phyloP scores from a whole-genome alignment of 371 early-diverging fungal genomes.

The Cokeromyces recurvatus region DNA sequence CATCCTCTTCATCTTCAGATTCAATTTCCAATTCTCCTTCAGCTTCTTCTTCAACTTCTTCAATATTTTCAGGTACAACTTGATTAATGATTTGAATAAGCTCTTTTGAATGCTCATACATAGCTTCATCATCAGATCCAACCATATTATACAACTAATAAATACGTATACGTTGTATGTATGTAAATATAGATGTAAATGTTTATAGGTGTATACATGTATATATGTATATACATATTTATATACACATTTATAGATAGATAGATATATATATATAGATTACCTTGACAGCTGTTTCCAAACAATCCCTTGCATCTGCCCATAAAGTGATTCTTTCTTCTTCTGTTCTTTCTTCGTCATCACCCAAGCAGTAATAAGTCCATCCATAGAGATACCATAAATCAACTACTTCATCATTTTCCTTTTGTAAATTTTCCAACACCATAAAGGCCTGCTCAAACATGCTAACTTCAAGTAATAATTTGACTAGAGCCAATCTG shows the following conservation, averaged over 20 bases:
- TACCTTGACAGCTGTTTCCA: slow-evolving; percentile 71
- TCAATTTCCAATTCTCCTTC: slow-evolving; percentile 32
- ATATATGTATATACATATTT: too few relatives aligned
- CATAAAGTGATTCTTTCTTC: slow-evolving; percentile 51
- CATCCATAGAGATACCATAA: slow-evolving; percentile 93
- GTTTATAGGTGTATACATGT: too few relatives aligned
- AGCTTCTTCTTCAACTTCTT: slow-evolving; percentile 34
- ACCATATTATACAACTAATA: slow-evolving; percentile 50
- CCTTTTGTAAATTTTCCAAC: slow-evolving; percentile 74
- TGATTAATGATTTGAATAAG: slow-evolving; percentile 52
- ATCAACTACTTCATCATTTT: slow-evolving; percentile 90
- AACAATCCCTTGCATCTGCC: slow-evolving; percentile 75
- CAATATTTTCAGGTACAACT: slow-evolving; percentile 42
- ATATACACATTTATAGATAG: too few relatives aligned
- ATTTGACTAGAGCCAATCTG: slow-evolving; percentile 70
- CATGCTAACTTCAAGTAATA: slow-evolving; percentile 78
- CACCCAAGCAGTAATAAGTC: slow-evolving; percentile 82
- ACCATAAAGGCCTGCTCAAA: slow-evolving; percentile 77
- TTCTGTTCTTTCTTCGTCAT: slow-evolving; percentile 47
- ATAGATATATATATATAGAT: neutral
- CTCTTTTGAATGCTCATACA: slow-evolving; percentile 68
- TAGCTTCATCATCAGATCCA: slow-evolving; percentile 64
- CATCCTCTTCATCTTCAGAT: slow-evolving; percentile 38
- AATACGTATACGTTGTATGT: too few relatives aligned
- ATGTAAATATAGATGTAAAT: slow-evolving; percentile 9